Percentiles rank a stretch among this genome's conserved stretches.
phyloP scores from a whole-genome alignment of 345 rosid genomes.

The Eutrema yunnanense region DNA sequence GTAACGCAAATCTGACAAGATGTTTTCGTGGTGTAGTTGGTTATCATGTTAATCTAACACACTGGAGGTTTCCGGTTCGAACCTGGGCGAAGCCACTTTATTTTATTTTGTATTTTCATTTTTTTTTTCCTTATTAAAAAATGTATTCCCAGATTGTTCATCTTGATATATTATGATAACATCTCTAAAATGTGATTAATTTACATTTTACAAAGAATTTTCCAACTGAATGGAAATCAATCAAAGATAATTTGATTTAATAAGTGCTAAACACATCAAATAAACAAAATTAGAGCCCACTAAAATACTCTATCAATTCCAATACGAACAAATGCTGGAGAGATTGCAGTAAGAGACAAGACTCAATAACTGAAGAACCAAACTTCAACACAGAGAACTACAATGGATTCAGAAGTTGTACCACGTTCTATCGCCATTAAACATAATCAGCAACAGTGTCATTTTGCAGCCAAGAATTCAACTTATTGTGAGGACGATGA shows the following conservation, averaged over 20 bases:
- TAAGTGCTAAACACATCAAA: neutral
- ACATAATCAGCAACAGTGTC: too few relatives aligned
- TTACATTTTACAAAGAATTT: too few relatives aligned
- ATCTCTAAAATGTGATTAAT: neutral
- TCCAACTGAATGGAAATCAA: too few relatives aligned
- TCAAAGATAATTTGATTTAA: too few relatives aligned
- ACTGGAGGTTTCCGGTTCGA: slow-evolving; percentile 94
- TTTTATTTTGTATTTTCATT: too few relatives aligned
- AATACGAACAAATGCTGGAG: too few relatives aligned
- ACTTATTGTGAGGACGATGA: neutral
- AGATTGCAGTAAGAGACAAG: neutral
- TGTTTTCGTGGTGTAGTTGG: slow-evolving; percentile 97
- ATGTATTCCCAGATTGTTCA: neutral
- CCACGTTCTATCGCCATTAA: neutral
- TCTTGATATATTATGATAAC: neutral
- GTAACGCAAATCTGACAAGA: too few relatives aligned
- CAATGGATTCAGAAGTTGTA: neutral
- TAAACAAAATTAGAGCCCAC: neutral
- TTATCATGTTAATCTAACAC: slow-evolving; percentile 98
- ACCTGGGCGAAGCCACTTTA: slow-evolving; percentile 53
- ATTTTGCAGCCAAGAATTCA: neutral
- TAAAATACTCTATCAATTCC: neutral
- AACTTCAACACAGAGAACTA: neutral
- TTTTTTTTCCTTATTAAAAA: too few relatives aligned
- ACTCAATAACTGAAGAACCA: neutral